Evolutionary conservation across 352 stramenopile genomes (phyloP).

Genomic region (Pelagophyceae sp.): DNA sequence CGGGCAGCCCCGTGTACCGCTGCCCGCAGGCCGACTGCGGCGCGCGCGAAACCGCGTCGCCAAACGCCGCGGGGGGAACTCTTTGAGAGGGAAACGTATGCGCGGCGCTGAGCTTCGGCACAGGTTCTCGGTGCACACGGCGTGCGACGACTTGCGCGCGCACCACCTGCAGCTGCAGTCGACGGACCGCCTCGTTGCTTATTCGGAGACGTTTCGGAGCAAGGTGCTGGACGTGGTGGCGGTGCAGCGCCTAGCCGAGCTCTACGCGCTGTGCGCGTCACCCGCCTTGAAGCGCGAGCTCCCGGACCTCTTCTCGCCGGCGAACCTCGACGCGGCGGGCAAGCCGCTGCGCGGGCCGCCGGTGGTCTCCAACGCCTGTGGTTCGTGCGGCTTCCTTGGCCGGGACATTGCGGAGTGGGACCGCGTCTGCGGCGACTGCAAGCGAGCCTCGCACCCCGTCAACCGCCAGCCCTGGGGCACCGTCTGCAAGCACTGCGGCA

Average conservation of each 20-base stretch:
- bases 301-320: neutral
- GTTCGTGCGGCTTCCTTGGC: neutral
- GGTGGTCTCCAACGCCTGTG: neutral
- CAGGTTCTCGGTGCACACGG: neutral
- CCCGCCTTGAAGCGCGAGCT: neutral
- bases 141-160: neutral
- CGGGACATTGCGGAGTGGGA: neutral
- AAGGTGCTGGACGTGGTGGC: neutral
- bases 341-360: neutral
- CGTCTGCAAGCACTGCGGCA: neutral
- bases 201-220: neutral
- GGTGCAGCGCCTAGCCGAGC: neutral
- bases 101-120: too few species aligned
- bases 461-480: neutral
- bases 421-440: slow-evolving; percentile 11
- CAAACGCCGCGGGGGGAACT: too few species aligned
- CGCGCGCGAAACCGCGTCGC: too few species aligned
- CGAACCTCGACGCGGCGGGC: neutral
- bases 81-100: too few species aligned
- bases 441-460: neutral
- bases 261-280: neutral
- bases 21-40: neutral
- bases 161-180: slow-evolving; percentile 1
- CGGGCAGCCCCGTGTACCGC: neutral
- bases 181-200: neutral